These are phyloP conservation scores for Canavalia gladiata DNA, from an alignment of 306 rosid species.

Conservation along the genomic window DNA sequence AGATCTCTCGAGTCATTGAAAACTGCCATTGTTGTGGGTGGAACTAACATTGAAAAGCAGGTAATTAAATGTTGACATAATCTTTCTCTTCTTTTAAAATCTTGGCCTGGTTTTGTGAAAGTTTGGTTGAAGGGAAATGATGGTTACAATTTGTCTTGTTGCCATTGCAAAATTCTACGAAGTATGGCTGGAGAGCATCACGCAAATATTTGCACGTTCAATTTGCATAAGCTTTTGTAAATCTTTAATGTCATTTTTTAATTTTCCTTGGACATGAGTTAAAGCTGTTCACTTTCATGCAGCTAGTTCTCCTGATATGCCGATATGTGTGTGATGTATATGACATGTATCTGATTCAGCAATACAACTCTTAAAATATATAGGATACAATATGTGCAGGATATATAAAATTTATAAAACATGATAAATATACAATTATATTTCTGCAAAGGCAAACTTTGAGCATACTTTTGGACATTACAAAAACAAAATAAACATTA, in stretches of 20 bases:
- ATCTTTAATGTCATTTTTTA: background rate
- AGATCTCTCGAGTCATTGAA: slow-evolving; percentile 75
- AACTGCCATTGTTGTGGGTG: slow-evolving; percentile 91
- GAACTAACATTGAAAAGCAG: slow-evolving; percentile 86
- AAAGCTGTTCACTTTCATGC: slow-evolving; percentile 15
- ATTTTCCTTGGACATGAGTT: slow-evolving; percentile 20
- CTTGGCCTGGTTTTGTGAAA: slow-evolving; percentile 17
- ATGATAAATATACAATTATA: background rate
- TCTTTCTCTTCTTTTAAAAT: slow-evolving; percentile 1
- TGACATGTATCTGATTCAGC: background rate
- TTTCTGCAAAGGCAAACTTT: background rate
- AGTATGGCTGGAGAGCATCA: slow-evolving; percentile 22
- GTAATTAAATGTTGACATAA: slow-evolving; percentile 54
- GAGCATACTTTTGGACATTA: background rate
- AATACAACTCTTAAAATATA: background rate
- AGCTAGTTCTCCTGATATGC: slow-evolving; percentile 13
- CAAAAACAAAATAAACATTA: background rate
- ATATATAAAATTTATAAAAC: background rate
- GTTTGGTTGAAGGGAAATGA: slow-evolving; percentile 19
- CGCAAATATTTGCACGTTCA: slow-evolving; percentile 3
- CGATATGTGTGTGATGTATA: slow-evolving; percentile 14
- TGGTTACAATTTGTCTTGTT: slow-evolving; percentile 10
- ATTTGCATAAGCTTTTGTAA: slow-evolving; percentile 15
- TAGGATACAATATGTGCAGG: background rate
- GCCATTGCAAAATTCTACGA: slow-evolving; percentile 24